phyloP scores from a whole-genome alignment of 2,329 filamentous ascomycete species.

The Sarocladium oryzae region DNA sequence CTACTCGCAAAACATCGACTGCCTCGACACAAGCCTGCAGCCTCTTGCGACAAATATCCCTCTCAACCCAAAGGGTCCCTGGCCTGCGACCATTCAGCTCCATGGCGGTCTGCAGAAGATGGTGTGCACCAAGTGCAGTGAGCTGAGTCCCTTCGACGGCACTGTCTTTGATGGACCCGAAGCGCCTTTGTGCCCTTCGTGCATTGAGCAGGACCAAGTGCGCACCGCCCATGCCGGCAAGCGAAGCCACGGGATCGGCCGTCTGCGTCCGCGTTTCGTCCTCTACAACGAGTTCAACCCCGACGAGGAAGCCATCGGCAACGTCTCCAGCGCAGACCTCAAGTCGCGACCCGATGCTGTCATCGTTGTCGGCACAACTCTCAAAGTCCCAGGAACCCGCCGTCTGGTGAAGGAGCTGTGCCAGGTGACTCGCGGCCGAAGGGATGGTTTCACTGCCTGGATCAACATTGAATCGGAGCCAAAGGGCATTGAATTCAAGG shows the following conservation, averaged over 20 bases:
- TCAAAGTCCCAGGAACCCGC: conserved; percentile 90
- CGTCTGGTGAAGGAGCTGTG: conserved; percentile 89
- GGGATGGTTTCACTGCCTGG: conserved; percentile 85
- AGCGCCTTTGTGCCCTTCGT: conserved; percentile 72
- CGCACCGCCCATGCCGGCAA: conserved; percentile 73
- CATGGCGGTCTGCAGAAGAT: conserved; percentile 93
- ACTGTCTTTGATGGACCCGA: conserved; percentile 78
- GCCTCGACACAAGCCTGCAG: conserved; percentile 77
- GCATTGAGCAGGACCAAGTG: conserved; percentile 66
- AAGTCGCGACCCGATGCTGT: conserved; percentile 82
- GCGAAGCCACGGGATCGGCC: conserved; percentile 87
- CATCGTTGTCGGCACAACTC: conserved; percentile 88
- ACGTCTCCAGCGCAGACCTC: conserved; percentile 79
- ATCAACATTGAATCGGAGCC: conserved; percentile 88
- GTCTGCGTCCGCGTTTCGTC: conserved; percentile 85
- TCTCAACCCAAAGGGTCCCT: conserved; percentile 75
- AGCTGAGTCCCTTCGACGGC: conserved; percentile 68
- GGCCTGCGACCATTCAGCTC: conserved; percentile 88
- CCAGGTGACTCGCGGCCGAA: conserved; percentile 71
- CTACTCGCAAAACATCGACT: conserved; percentile 96
- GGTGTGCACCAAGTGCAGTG: conserved; percentile 89
- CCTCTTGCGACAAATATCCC: conserved; percentile 78
- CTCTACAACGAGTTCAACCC: conserved; percentile 97
- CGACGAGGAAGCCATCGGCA: conserved; percentile 91
- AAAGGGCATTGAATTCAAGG: conserved; percentile 74